phyloP scores from a whole-genome alignment of 805 yeast species.

The Candida orba region DNA sequence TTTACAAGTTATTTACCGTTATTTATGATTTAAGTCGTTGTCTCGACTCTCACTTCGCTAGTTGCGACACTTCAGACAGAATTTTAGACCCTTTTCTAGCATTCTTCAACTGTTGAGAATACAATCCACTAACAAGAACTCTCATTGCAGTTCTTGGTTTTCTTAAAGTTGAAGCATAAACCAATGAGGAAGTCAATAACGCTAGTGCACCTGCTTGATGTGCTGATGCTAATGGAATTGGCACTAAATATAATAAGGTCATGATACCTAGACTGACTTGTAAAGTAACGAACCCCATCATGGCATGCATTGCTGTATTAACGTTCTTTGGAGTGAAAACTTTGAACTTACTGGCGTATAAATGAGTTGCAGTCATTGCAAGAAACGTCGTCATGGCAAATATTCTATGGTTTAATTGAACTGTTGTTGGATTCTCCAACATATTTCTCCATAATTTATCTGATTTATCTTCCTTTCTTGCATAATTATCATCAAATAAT shows the following conservation, averaged over 20 bases:
- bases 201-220: conserved; percentile 98
- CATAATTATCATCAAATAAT: conserved; percentile 64
- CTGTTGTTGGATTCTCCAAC: conserved; percentile 93
- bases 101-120: conserved; percentile 22
- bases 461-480: conserved; percentile 58
- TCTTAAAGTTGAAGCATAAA: conserved; percentile 50
- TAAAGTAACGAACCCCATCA: conserved; percentile 75
- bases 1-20: neutral
- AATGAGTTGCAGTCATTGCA: conserved; percentile 60
- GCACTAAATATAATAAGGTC: conserved; percentile 83
- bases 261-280: conserved; percentile 85
- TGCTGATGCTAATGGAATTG: conserved; percentile 85
- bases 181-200: conserved; percentile 69
- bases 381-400: conserved; percentile 78
- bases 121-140: conserved; percentile 28
- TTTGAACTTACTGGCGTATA: conserved; percentile 55
- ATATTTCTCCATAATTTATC: conserved; percentile 89
- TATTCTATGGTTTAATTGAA: conserved; percentile 84
- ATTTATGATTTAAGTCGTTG: neutral
- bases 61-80: conserved; percentile 29
- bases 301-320: conserved; percentile 47
- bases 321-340: conserved; percentile 50
- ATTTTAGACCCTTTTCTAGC: conserved; percentile 26
- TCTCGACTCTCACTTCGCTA: conserved; percentile 22
- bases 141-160: conserved; percentile 44